These are phyloP conservation scores for Rhizopogon rudus DNA, from an alignment of 768 basidiomycete species.

Conservation along the genomic window DNA sequence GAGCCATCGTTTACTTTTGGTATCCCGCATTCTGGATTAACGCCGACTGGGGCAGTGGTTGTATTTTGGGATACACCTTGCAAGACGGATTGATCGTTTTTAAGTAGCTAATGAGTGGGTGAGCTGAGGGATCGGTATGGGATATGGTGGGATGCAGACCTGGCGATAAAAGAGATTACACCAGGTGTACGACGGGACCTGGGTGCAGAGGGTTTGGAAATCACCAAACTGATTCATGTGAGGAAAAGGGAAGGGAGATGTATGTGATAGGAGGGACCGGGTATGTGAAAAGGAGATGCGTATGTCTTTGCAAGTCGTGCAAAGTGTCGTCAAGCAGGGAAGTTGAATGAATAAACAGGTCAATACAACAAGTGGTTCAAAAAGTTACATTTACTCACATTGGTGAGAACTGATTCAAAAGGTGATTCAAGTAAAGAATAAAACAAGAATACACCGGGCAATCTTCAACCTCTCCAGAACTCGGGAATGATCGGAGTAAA, in stretches of 20 bases:
- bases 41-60: slow-evolving; percentile 67
- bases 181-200: slow-evolving; percentile 79
- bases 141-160: slow-evolving; percentile 34
- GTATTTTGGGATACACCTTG: slow-evolving; percentile 39
- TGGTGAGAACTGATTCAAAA: background rate
- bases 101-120: slow-evolving; percentile 35
- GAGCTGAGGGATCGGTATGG: slow-evolving; percentile 8
- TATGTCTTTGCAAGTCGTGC: slow-evolving; percentile 8
- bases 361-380: slow-evolving; percentile 21
- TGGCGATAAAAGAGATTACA: slow-evolving; percentile 95
- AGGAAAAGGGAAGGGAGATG: slow-evolving; percentile 8
- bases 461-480: no score
- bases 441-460: background rate
- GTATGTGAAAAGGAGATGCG: background rate
- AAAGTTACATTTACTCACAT: background rate
- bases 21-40: slow-evolving; percentile 81
- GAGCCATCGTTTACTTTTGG: slow-evolving; percentile 54
- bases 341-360: slow-evolving; percentile 24
- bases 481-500: no score
- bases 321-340: slow-evolving; percentile 17
- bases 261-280: slow-evolving; percentile 14
- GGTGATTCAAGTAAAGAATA: background rate
- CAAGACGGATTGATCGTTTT: slow-evolving; percentile 28
- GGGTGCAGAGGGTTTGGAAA: slow-evolving; percentile 61
- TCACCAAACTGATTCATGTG: slow-evolving; percentile 66